A percentile compares a stretch with the other conserved stretches of the same genome.
phyloP scores from a whole-genome alignment of 179 eudicot genomes.

The Beta corolliflora region DNA sequence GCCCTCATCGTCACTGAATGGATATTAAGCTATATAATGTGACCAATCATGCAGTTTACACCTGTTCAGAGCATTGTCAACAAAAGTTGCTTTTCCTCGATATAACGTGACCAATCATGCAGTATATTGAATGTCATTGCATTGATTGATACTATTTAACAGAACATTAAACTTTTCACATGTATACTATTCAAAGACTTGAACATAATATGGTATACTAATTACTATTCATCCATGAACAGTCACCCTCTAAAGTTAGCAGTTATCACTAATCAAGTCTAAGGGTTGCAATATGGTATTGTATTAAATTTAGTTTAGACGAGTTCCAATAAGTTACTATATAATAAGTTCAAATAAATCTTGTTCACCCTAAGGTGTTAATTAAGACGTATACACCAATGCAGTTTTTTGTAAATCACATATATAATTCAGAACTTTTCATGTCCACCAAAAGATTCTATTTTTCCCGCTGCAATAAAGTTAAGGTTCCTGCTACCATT shows the following conservation, averaged over 20 bases:
- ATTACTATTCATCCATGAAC: background rate
- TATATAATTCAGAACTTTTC: background rate
- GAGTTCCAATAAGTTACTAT: too few species aligned
- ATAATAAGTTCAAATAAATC: too few species aligned
- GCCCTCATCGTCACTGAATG: background rate
- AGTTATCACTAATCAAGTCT: background rate
- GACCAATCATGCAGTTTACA: background rate
- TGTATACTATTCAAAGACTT: too few species aligned
- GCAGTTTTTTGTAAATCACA: background rate
- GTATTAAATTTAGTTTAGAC: too few species aligned
- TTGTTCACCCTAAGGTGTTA: background rate
- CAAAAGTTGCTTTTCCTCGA: background rate
- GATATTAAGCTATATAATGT: background rate
- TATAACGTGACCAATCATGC: background rate
- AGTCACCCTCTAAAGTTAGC: background rate
- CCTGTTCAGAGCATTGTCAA: background rate
- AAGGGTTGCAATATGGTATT: too few species aligned
- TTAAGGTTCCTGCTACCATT: constrained; percentile 6
- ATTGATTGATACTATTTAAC: background rate
- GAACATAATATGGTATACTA: too few species aligned
- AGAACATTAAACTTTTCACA: background rate
- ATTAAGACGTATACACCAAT: background rate
- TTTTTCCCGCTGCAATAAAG: background rate
- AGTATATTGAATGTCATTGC: background rate
- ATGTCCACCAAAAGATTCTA: constrained; percentile 6